A percentile compares a stretch with the other conserved stretches of the same genome.
Evolutionary conservation across 768 basidiomycete genomes (phyloP).

Genomic region (Leccinum fibrillosum): DNA sequence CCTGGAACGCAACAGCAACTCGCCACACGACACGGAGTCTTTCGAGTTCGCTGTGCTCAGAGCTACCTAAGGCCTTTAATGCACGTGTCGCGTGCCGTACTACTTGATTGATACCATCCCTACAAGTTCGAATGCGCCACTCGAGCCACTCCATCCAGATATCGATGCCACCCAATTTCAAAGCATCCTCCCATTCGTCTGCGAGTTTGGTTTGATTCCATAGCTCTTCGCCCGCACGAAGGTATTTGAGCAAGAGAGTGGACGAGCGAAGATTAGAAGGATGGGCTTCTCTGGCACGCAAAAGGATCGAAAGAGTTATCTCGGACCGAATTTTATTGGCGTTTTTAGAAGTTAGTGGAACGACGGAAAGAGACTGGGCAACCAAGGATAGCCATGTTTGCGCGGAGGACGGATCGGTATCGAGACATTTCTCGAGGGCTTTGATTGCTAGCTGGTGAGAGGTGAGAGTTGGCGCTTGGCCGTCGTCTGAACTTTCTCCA

Average conservation of each 20-base stretch:
- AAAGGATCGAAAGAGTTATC: conserved; percentile 63
- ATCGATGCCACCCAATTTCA: conserved; percentile 49
- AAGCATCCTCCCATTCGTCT: conserved; percentile 68
- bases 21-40: conserved; percentile 72
- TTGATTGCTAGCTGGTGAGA: conserved; percentile 61
- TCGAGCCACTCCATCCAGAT: conserved; percentile 81
- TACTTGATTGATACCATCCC: conserved; percentile 49
- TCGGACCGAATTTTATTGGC: conserved; percentile 66
- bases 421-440: conserved; percentile 53
- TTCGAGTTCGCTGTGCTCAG: conserved; percentile 46
- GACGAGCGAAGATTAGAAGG: conserved; percentile 48
- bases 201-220: conserved; percentile 56
- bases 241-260: conserved; percentile 55
- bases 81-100: conserved; percentile 50
- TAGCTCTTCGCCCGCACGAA: conserved; percentile 69
- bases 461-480: conserved; percentile 34
- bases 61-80: conserved; percentile 38
- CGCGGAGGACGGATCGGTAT: conserved; percentile 48
- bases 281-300: conserved; percentile 59
- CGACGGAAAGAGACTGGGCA: conserved; percentile 56
- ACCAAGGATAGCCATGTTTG: conserved; percentile 63
- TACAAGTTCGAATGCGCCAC: conserved; percentile 57
- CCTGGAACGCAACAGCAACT: conserved; percentile 53
- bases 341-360: conserved; percentile 66
- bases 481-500: conserved; percentile 36